Base-by-base conservation (phyloP, 208 protist genomes). In the Porcisia deanei region DNA sequence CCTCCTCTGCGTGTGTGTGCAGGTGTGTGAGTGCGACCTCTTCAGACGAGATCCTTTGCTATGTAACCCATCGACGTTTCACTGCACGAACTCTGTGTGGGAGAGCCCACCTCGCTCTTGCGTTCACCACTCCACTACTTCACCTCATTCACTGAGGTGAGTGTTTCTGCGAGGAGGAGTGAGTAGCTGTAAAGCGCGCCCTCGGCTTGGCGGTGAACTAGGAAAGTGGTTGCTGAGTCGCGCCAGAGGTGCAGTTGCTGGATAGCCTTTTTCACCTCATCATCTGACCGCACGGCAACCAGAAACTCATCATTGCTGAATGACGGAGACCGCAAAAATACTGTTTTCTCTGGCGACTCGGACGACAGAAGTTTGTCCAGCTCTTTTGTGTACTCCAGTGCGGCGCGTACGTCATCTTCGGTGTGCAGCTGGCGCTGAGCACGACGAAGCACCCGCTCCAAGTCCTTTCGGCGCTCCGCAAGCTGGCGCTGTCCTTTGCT, bases 401-500 rank as follows among this genome's bases (percentile, higher is more conserved):
- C 93, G 16, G 86, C 85, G 16, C 68, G 65, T 14, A 97, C 75
- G 75, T 97, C 93, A 25, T 87, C 84, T 64, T 78, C 77, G 3
- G 91, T 92, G 55, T 88, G 86, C 65, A 97, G 86, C 84, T 91
- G 85, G 14, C 83, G 81, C 67, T 81, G 63, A 37, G 92, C 89
- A 3, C 87, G 83, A 25, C 75, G 72, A 47, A 94, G 61, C 39
- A 90, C 81, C 30, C 79, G 43, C 22, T 87, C 81, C 18, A 94
- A 73, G 18, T 77, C 77, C 25, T 77, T 76, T 8, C 82, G 80
- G 71, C 88, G 85, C 79, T 85, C 76, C 54, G 76, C 77, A 30
- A 92, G 71, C 47, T 84, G 82, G 34, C 84, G 86, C 76, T 93
- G 85, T 0, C 81, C 83, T 14, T 70, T 79, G 60, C 74, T 84